Conservation (phyloP, 768 basidiomycete genomes). For the Panaeolus papilionaceus region DNA sequence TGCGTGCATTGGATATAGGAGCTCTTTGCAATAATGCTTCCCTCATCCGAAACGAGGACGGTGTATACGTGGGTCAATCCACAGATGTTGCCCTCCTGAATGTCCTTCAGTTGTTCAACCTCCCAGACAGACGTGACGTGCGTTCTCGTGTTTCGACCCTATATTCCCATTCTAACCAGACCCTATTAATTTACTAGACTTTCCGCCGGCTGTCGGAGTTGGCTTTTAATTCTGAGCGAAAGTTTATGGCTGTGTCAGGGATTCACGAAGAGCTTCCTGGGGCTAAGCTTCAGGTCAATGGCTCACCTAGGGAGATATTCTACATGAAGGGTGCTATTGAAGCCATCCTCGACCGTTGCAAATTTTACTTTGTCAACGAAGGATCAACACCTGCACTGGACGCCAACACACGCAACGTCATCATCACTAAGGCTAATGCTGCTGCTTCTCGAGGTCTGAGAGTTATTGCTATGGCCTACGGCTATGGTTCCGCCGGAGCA, state of each 20-base stretch:
- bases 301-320: slow-evolving; percentile 69
- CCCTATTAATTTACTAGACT: slow-evolving; percentile 43
- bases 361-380: slow-evolving; percentile 88
- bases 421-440: slow-evolving; percentile 72
- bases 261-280: slow-evolving; percentile 50
- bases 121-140: slow-evolving; percentile 76
- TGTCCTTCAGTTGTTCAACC: slow-evolving; percentile 67
- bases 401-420: slow-evolving; percentile 65
- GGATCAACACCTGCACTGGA: slow-evolving; percentile 88
- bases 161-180: neutral
- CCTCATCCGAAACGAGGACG: slow-evolving; percentile 65
- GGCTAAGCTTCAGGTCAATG: slow-evolving; percentile 33
- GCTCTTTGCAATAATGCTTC: slow-evolving; percentile 91
- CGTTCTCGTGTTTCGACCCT: slow-evolving; percentile 31
- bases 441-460: slow-evolving; percentile 81
- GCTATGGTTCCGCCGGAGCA: slow-evolving; percentile 58
- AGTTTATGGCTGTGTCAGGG: slow-evolving; percentile 93
- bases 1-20: slow-evolving; percentile 81
- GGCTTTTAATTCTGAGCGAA: slow-evolving; percentile 93
- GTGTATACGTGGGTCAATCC: slow-evolving; percentile 82
- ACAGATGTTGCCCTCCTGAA: slow-evolving; percentile 94
- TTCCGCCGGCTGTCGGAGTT: slow-evolving; percentile 80
- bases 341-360: slow-evolving; percentile 83
- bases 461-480: slow-evolving; percentile 92
- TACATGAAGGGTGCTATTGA: slow-evolving; percentile 96